phyloP scores from a whole-genome alignment of 176 grass and related monocot species.

The Saccharum spontaneum region DNA sequence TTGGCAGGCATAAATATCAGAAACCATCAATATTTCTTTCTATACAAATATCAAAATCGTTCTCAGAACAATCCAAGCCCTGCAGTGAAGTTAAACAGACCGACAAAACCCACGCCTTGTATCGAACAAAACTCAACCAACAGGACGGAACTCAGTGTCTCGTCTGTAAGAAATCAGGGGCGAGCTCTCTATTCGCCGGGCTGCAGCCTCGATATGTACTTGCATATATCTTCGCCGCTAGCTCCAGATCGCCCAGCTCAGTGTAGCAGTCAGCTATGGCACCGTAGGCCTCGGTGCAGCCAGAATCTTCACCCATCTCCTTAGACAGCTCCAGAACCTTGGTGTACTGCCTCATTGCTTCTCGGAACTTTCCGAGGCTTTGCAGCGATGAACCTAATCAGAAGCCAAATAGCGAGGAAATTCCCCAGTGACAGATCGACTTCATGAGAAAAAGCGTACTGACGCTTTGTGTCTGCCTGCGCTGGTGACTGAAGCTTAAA shows the following conservation, averaged over 20 bases:
- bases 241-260: slow-evolving; percentile 63
- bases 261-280: slow-evolving; percentile 70
- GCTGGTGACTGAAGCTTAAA: too few species aligned
- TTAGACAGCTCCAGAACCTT: slow-evolving; percentile 65
- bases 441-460: neutral
- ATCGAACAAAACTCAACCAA: neutral
- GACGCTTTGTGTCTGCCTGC: neutral
- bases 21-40: neutral
- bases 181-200: slow-evolving; percentile 8
- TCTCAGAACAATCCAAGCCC: neutral
- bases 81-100: neutral
- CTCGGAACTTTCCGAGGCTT: slow-evolving; percentile 50
- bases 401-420: neutral
- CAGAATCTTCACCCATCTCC: slow-evolving; percentile 58
- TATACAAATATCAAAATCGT: neutral
- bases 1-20: too few species aligned
- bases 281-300: slow-evolving; percentile 68
- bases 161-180: neutral
- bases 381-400: slow-evolving; percentile 56
- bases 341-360: slow-evolving; percentile 60
- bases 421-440: neutral
- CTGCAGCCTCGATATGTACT: slow-evolving; percentile 58
- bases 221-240: slow-evolving; percentile 60
- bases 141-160: neutral
- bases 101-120: neutral